Percentiles rank a stretch among this genome's conserved stretches.
Conservation (phyloP, 441 rosid species). For the Breynia disticha region DNA sequence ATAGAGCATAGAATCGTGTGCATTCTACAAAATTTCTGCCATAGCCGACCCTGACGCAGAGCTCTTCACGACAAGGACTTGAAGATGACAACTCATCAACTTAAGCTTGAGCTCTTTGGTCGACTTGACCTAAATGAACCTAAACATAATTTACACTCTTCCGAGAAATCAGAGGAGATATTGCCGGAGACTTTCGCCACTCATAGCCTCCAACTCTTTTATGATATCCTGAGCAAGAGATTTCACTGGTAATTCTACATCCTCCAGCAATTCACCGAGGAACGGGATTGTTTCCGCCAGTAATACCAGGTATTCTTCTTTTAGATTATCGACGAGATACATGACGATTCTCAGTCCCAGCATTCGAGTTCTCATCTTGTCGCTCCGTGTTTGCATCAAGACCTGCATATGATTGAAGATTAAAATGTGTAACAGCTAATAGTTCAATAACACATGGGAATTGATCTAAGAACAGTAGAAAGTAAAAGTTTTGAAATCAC, state of each 20-base stretch:
- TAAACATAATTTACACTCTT: constrained; percentile 11
- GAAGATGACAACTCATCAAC: not conserved
- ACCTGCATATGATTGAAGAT: constrained; percentile 36
- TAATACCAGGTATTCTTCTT: constrained; percentile 80
- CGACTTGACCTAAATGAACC: constrained; percentile 9
- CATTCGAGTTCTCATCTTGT: constrained; percentile 57
- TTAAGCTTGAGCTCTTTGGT: constrained; percentile 4
- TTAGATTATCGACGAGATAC: constrained; percentile 66
- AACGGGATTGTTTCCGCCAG: constrained; percentile 83
- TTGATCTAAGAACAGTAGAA: not conserved
- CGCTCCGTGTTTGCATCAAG: constrained; percentile 86
- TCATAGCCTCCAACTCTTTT: constrained; percentile 83
- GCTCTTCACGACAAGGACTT: not conserved
- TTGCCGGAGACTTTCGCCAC: constrained; percentile 74
- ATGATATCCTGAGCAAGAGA: constrained; percentile 76
- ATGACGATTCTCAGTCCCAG: constrained; percentile 71
- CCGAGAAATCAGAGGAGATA: constrained; percentile 39
- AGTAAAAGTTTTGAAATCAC: constrained; percentile 24
- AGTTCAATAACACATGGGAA: no score
- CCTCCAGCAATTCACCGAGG: constrained; percentile 91
- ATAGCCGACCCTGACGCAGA: not conserved
- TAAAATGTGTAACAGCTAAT: no score
- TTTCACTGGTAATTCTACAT: constrained; percentile 70
- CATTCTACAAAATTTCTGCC: not conserved
- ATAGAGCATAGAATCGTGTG: no score